Evolutionary conservation across 2,329 filamentous ascomycete genomes (phyloP), one percentile per base, ranked within the genome.

Genomic region (Arachnopeziza araneosa): DNA sequence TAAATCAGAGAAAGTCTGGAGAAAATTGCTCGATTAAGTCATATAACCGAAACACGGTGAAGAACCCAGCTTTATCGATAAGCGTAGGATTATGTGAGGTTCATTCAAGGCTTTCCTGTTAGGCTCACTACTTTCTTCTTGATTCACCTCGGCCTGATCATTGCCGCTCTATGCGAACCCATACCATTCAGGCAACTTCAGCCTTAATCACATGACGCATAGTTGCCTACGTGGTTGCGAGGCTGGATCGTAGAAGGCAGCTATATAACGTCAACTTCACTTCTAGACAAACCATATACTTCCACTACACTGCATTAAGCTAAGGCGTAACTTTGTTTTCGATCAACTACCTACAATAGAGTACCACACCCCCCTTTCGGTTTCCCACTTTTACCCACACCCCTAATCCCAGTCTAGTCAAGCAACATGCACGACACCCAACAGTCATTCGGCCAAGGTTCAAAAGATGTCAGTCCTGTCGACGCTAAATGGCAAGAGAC

Each of bases 401-500:
- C 36, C 12, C 36, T 44, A 44, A 44, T 14, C 10, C 36, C 17
- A 19, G 17, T 14, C 10, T 44, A 44, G 36, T 44, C 36, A 14
- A 44, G 17, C 36, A 44, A 44, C 17, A 44, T 44, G 36, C 36
- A 44, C 36, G 17, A 44, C 36, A 44, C 17, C 36, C 5, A 44
- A 3, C 36, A 44, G 12, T 44, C 36, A 44, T 44, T 19, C 17
- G 36, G 36, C 36, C 12, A 6, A 44, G 36, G 36, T 5, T 44
- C 36, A 44, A 44, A 44, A 19, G 36, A 59, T 55, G 57, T 26
- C 14, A 55, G 52, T 23, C 49, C 55, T 5, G 24, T 50, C 2
- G 55, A 57, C 22, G 44, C 21, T 5, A 57, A 52, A 48, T 57
- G 55, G 55, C 55, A 57, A 17, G 55, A 57, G 7, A 57, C 49